Evolutionary conservation across 257 asterid genomes (phyloP).

Genomic region (Primulina eburnea): DNA sequence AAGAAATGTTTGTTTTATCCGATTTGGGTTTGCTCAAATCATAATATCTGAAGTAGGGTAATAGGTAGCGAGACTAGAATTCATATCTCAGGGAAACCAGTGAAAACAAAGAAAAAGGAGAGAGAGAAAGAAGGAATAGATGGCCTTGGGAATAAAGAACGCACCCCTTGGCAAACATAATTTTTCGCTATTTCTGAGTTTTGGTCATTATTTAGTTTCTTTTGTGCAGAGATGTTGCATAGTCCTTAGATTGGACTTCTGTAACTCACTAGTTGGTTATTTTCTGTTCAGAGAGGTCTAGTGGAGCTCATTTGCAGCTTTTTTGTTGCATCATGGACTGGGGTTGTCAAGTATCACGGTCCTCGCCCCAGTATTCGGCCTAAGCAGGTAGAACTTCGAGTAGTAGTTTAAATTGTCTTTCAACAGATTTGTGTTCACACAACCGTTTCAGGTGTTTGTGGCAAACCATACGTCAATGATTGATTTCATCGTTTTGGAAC

Average conservation of each 20-base stretch:
- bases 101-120: background rate
- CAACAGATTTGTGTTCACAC: slow-evolving; percentile 6
- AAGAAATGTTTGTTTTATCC: slow-evolving; percentile 11
- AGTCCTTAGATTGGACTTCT: slow-evolving; percentile 10
- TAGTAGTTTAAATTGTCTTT: slow-evolving; percentile 19
- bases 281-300: slow-evolving; percentile 60
- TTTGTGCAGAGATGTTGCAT: slow-evolving; percentile 9
- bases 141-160: background rate
- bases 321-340: slow-evolving; percentile 99
- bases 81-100: background rate
- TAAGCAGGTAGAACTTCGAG: slow-evolving; percentile 61
- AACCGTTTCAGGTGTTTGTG: slow-evolving; percentile 78
- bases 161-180: slow-evolving; percentile 10
- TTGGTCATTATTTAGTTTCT: slow-evolving; percentile 11
- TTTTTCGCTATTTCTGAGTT: slow-evolving; percentile 1
- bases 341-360: slow-evolving; percentile 97
- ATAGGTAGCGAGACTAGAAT: slow-evolving; percentile 8
- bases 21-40: slow-evolving; percentile 17
- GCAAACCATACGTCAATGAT: slow-evolving; percentile 99
- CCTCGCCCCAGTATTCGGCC: slow-evolving; percentile 98
- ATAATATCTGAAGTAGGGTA: slow-evolving; percentile 4
- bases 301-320: slow-evolving; percentile 98
- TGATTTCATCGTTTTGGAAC: slow-evolving; percentile 92
- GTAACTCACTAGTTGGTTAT: slow-evolving; percentile 23
- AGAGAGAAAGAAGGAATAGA: background rate